A percentile compares a stretch with the other conserved stretches of the same genome.
These are phyloP conservation scores for Amphicarpaea edgeworthii DNA, from an alignment of 306 rosid species.

Conservation along the genomic window DNA sequence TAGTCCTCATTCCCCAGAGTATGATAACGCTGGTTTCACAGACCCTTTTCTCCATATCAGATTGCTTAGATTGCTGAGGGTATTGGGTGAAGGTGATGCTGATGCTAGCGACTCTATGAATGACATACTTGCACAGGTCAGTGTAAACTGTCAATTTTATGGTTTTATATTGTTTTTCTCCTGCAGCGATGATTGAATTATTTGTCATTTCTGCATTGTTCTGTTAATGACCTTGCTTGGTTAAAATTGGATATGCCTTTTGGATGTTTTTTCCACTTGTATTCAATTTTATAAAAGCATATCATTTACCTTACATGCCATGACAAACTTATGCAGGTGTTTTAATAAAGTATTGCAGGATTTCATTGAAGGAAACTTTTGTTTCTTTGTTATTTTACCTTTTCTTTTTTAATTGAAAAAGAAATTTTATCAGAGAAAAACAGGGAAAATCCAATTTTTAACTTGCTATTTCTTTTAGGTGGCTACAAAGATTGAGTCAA, in stretches of 20 bases:
- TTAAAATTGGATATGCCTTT: neutral
- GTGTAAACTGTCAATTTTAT: conserved; percentile 32
- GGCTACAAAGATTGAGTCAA: conserved; percentile 17
- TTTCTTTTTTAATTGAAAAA: too few relatives aligned
- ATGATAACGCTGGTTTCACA: conserved; percentile 88
- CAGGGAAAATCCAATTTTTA: neutral
- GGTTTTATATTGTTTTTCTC: conserved; percentile 27
- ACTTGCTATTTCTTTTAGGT: neutral
- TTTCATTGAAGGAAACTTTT: too few relatives aligned
- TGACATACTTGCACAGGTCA: conserved; percentile 99
- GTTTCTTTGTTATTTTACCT: neutral
- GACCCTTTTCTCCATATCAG: conserved; percentile 98
- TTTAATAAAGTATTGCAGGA: neutral
- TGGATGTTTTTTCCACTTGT: neutral
- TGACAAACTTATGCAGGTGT: neutral
- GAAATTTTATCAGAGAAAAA: neutral
- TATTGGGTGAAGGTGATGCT: conserved; percentile 92
- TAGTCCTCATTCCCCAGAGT: conserved; percentile 94
- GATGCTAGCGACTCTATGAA: conserved; percentile 94
- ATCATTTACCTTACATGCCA: neutral
- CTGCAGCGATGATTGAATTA: conserved; percentile 15
- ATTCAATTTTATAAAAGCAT: neutral
- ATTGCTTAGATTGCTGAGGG: conserved; percentile 84
- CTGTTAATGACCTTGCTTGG: neutral
- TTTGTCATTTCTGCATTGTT: conserved; percentile 20